A percentile compares a stretch with the other conserved stretches of the same genome.
Evolutionary conservation across 805 yeast species (phyloP).

Genomic region (Ogataea haglerorum): DNA sequence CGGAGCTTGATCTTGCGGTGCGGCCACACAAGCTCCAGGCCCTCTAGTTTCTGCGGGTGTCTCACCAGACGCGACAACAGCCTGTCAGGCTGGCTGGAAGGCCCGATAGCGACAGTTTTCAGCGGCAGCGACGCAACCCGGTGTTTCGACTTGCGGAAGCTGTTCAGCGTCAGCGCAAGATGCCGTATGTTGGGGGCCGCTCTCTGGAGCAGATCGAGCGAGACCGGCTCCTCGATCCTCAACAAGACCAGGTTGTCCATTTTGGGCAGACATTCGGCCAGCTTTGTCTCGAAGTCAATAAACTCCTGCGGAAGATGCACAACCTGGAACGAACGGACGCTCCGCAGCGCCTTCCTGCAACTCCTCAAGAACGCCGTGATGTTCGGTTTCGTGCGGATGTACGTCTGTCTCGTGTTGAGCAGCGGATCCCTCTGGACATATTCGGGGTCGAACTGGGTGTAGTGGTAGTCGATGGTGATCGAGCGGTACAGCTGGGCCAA

Average conservation of each 20-base stretch:
- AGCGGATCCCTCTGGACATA: slow-evolving; percentile 3
- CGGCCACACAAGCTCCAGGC: slow-evolving; percentile 10
- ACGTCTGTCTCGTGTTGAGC: slow-evolving; percentile 6
- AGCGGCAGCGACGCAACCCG: slow-evolving; percentile 1
- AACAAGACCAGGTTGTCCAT: slow-evolving; percentile 5
- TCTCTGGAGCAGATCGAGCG: slow-evolving; percentile 12
- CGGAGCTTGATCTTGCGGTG: slow-evolving; percentile 10
- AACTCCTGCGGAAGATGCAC: slow-evolving; percentile 26
- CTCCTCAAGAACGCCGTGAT: slow-evolving; percentile 9
- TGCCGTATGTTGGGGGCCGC: slow-evolving; percentile 3
- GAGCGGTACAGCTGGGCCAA: slow-evolving; percentile 17
- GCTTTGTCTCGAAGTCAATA: slow-evolving; percentile 25
- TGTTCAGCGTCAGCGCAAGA: slow-evolving; percentile 10
- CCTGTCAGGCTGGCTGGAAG: slow-evolving; percentile 6
- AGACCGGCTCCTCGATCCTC: slow-evolving; percentile 12
- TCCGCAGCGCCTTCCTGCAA: slow-evolving; percentile 5
- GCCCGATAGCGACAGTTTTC: slow-evolving; percentile 13
- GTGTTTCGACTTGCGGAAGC: slow-evolving; percentile 1
- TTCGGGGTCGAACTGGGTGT: slow-evolving; percentile 27
- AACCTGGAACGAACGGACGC: slow-evolving; percentile 16
- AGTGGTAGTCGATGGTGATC: slow-evolving; percentile 24
- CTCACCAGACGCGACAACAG: not conserved
- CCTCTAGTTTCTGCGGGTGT: not conserved
- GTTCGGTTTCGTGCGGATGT: slow-evolving; percentile 17
- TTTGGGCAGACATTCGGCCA: slow-evolving; percentile 5